A percentile compares a stretch with the other conserved stretches of the same genome.
Evolutionary conservation across 306 rosid species (phyloP).

Genomic region (Dryas drummondii): DNA sequence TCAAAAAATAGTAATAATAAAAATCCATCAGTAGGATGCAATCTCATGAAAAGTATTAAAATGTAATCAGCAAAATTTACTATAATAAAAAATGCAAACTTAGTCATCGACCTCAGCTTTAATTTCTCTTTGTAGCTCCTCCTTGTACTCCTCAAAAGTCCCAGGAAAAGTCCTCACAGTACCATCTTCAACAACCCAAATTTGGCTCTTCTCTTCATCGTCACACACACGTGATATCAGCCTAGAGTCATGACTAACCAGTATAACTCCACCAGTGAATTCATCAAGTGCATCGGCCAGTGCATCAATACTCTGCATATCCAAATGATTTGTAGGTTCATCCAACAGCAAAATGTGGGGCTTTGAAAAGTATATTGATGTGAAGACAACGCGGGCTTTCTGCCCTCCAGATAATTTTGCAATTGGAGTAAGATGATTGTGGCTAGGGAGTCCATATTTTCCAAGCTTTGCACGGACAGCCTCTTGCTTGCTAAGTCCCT

Average conservation of each 20-base stretch:
- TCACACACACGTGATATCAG: conserved; percentile 71
- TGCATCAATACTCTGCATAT: conserved; percentile 80
- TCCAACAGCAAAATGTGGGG: conserved; percentile 75
- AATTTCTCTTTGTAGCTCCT: conserved; percentile 49
- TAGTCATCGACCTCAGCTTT: conserved; percentile 65
- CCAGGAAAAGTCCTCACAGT: conserved; percentile 41
- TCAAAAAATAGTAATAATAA: too few relatives aligned
- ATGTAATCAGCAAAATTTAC: too few relatives aligned
- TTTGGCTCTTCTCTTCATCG: conserved; percentile 68
- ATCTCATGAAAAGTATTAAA: too few relatives aligned
- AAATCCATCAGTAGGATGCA: too few relatives aligned
- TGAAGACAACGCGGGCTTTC: conserved; percentile 68
- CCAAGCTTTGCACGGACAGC: conserved; percentile 67
- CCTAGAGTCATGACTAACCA: conserved; percentile 75
- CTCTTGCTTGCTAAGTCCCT: conserved; percentile 71
- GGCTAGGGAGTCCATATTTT: conserved; percentile 67
- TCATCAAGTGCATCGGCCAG: conserved; percentile 66
- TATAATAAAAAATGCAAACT: conserved; percentile 9
- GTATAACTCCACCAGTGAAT: conserved; percentile 69
- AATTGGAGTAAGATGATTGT: conserved; percentile 70
- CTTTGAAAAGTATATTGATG: conserved; percentile 72
- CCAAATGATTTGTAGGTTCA: conserved; percentile 76
- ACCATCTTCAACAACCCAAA: conserved; percentile 82
- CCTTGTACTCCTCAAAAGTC: conserved; percentile 60
- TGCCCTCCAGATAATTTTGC: conserved; percentile 72